A percentile compares a stretch with the other conserved stretches of the same genome.
phyloP scores from a whole-genome alignment of 148 eudicot genomes.

The Polygonum maritimum region DNA sequence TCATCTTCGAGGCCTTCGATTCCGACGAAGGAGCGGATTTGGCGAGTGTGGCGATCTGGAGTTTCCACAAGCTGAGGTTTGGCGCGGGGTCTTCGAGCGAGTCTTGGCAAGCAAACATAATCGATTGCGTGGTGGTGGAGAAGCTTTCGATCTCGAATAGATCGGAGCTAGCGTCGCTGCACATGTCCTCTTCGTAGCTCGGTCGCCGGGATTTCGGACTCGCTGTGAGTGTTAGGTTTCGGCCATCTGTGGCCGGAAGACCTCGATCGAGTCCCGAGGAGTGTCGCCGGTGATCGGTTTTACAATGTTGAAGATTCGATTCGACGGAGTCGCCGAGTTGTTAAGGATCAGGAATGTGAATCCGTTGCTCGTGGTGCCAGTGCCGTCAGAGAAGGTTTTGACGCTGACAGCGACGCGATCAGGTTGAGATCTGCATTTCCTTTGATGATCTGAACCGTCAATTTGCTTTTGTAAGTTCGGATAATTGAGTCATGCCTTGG shows the following conservation, averaged over 20 bases:
- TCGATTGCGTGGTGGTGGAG: conserved; percentile 33
- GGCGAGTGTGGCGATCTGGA: background rate
- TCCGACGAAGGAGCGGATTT: conserved; percentile 6
- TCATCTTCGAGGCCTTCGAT: no score
- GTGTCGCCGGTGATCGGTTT: conserved; percentile 27
- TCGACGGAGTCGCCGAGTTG: conserved; percentile 17
- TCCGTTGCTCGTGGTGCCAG: conserved; percentile 17
- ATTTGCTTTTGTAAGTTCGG: no score
- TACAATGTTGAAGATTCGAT: conserved; percentile 20
- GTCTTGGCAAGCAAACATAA: conserved; percentile 32
- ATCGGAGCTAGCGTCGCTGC: conserved; percentile 82
- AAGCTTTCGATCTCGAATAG: conserved; percentile 81
- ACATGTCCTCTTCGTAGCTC: conserved; percentile 54
- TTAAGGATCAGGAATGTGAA: conserved; percentile 69
- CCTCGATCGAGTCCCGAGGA: conserved; percentile 61
- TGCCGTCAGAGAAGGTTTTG: conserved; percentile 20
- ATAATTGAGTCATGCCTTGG: no score
- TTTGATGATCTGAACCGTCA: no score
- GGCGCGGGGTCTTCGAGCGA: conserved; percentile 40
- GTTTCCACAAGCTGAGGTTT: conserved; percentile 11
- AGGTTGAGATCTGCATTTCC: no score
- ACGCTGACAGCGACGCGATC: conserved; percentile 11
- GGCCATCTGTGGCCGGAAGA: conserved; percentile 44
- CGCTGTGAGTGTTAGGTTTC: conserved; percentile 12
- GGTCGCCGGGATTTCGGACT: conserved; percentile 39